These are phyloP conservation scores for Phytopythium helicoides DNA, from an alignment of 352 stramenopile genomes.

Conservation along the genomic window DNA sequence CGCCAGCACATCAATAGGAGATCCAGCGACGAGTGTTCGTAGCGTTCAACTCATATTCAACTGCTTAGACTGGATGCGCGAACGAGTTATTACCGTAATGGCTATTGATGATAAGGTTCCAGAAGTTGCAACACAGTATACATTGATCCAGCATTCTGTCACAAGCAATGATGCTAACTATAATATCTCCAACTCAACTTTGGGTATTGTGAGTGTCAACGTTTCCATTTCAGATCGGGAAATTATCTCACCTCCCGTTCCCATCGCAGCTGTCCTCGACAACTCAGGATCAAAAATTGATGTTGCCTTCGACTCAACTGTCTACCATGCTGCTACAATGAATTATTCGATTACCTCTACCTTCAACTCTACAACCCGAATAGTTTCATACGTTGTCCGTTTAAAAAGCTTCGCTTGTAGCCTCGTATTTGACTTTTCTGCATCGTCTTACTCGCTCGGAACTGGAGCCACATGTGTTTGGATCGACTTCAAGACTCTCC, in stretches of 20 bases:
- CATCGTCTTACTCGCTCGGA: conserved; percentile 37
- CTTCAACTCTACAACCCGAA: background rate
- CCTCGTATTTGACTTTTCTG: conserved; percentile 42
- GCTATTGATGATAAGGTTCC: conserved; percentile 60
- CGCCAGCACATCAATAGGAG: conserved; percentile 17
- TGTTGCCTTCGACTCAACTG: conserved; percentile 58
- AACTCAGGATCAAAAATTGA: conserved; percentile 45
- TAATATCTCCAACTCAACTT: conserved; percentile 55
- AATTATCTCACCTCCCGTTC: conserved; percentile 53
- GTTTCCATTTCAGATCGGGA: conserved; percentile 69
- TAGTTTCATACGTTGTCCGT: conserved; percentile 25
- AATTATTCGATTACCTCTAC: conserved; percentile 16
- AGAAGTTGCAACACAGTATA: conserved; percentile 59
- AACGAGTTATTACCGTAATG: conserved; percentile 45
- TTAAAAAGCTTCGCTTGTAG: conserved; percentile 45
- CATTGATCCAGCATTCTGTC: conserved; percentile 36
- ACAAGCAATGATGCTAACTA: conserved; percentile 54
- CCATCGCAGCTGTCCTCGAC: conserved; percentile 46
- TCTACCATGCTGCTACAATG: conserved; percentile 73
- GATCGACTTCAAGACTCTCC: conserved; percentile 51
- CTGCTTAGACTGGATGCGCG: conserved; percentile 50
- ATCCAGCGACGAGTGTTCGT: conserved; percentile 1
- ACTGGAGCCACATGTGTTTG: conserved; percentile 38
- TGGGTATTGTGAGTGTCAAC: conserved; percentile 33
- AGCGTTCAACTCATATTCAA: conserved; percentile 60